phyloP scores from a whole-genome alignment of 768 basidiomycete species.

The Suillus weaverae region DNA sequence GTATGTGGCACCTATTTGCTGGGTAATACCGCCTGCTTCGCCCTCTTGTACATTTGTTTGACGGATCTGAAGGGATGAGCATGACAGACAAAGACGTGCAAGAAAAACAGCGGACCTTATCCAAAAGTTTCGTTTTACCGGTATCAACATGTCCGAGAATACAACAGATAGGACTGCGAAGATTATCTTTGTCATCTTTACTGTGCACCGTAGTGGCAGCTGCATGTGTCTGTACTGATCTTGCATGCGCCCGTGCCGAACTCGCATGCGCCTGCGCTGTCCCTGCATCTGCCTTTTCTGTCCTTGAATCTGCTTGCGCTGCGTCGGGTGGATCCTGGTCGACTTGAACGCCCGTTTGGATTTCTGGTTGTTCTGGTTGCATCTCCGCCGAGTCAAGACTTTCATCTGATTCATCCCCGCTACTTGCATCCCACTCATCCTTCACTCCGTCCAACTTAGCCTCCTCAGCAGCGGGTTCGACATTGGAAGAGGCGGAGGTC shows the following conservation, averaged over 20 bases:
- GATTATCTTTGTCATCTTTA: slow-evolving; percentile 89
- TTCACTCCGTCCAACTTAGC: slow-evolving; percentile 35
- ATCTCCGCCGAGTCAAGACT: slow-evolving; percentile 30
- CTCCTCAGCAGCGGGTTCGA: slow-evolving; percentile 38
- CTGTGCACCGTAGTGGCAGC: slow-evolving; percentile 82
- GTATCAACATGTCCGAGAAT: slow-evolving; percentile 99
- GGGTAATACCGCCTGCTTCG: slow-evolving; percentile 99
- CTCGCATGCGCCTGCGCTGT: neutral
- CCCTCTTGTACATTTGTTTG: slow-evolving; percentile 99
- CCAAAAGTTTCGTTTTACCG: slow-evolving; percentile 95
- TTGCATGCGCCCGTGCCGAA: neutral
- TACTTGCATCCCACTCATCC: slow-evolving; percentile 56
- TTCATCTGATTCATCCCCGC: slow-evolving; percentile 48
- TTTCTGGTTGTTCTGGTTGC: neutral
- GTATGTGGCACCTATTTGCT: slow-evolving; percentile 99
- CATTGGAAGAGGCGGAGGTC: slow-evolving; percentile 27
- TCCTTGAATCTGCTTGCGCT: neutral
- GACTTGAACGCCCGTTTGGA: neutral
- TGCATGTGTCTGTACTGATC: slow-evolving; percentile 76
- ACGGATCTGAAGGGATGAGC: slow-evolving; percentile 66
- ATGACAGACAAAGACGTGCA: slow-evolving; percentile 7
- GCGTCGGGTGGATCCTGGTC: neutral
- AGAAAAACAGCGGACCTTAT: slow-evolving; percentile 64
- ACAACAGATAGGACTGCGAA: slow-evolving; percentile 97
- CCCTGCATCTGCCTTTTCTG: neutral